Evolutionary conservation across 1,284 basidiomycete genomes (phyloP), one percentile per base, ranked within the genome.

Genomic region (Boletus sp.): DNA sequence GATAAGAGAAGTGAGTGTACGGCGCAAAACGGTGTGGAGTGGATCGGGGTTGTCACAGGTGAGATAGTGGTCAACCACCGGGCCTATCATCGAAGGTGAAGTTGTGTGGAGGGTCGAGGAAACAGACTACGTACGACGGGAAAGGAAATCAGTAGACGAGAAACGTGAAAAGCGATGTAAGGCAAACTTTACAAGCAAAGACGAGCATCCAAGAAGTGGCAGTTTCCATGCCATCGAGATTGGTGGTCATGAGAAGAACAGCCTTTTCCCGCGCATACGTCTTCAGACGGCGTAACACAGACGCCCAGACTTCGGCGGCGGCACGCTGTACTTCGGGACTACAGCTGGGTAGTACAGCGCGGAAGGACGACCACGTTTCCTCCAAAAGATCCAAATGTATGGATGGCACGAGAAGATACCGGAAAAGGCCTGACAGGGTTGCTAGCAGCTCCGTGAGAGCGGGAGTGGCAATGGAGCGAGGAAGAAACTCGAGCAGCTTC

Each of bases 81-180:
- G 80, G 1, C 74, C 66, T 33, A 94, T 77, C 50, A 95, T 80
- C 1, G 86, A 84, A 4, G 86, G 68, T 0, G 91, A 84, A 46
- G 86, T 83, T 0, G 92, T 93, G 71, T 95, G 93, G 31, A 96
- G 78, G 5, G 90, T 90, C 73, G 89, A 86, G 8, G 89, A 87
- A 54, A 91, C 83, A 59, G 88, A 86, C 90, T 93, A 65, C 58
- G n/a, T 33, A 11, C 27, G 6, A 52, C 4, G 3, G 2, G 25
- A 59, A 35, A 23, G 23, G 50, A 6, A 49, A 56, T 65, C 49
- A 63, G 61, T 27, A 58, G 13, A 52, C 35, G 13, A 23, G 16
- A 52, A 52, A 11, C 1, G 37, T 51, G 47, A 47, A 55, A 57
- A 51, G 52, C 11, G 38, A 49, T 7, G 53, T 7, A 25, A 14